Conservation (phyloP, 2,329 filamentous ascomycete genomes). For the Fusarium newnesense region DNA sequence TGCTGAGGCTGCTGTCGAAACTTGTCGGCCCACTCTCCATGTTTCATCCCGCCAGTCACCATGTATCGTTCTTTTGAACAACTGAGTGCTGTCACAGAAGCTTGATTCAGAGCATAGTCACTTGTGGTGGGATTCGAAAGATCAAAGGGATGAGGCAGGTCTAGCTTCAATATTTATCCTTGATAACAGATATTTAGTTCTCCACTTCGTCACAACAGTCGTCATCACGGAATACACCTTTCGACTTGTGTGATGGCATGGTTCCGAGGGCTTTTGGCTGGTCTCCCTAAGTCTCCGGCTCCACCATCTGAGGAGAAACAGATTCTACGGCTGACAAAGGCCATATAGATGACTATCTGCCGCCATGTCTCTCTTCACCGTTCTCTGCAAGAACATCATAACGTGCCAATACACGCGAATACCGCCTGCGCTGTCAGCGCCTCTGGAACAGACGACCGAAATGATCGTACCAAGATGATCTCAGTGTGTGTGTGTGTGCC, state of each 20-base stretch:
- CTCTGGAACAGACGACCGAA: too few relatives aligned
- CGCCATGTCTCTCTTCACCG: not conserved
- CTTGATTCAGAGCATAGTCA: accelerated
- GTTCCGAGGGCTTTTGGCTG: too few relatives aligned
- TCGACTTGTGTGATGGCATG: not conserved
- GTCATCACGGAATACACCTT: conserved; percentile 3
- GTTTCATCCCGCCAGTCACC: not conserved
- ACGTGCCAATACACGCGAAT: not conserved
- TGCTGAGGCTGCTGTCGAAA: not conserved
- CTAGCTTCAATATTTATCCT: not conserved
- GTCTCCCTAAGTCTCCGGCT: not conserved
- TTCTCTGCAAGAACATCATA: not conserved
- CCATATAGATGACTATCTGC: not conserved
- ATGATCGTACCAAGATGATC: too few relatives aligned
- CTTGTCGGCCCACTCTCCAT: not conserved
- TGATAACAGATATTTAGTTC: not conserved
- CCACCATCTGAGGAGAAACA: not conserved
- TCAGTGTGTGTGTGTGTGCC: too few relatives aligned
- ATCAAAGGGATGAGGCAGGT: too few relatives aligned
- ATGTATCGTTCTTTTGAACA: not conserved
- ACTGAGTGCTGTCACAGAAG: not conserved
- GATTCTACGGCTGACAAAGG: too few relatives aligned
- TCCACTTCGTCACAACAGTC: not conserved
- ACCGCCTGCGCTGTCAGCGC: not conserved
- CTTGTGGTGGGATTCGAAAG: not conserved